These are phyloP conservation scores for Colletotrichum cereale DNA, from an alignment of 2,329 filamentous ascomycete genomes.

Conservation along the genomic window DNA sequence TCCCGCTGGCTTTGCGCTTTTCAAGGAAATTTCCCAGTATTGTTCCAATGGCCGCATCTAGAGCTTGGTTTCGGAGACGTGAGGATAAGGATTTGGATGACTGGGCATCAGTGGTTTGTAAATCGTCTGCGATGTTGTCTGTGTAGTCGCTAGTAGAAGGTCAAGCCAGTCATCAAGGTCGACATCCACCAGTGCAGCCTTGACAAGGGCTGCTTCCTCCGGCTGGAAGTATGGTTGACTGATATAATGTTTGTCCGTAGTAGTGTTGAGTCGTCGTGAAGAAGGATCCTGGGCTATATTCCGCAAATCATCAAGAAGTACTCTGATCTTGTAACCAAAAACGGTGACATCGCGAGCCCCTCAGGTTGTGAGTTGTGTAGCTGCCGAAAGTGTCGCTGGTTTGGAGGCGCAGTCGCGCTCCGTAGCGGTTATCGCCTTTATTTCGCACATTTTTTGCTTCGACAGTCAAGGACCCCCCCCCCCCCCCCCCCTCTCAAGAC, in stretches of 20 bases:
- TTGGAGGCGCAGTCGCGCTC: neutral
- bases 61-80: neutral
- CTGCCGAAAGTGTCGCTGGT: neutral
- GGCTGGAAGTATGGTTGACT: neutral
- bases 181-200: neutral
- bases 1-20: neutral
- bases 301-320: neutral
- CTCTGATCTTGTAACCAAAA: neutral
- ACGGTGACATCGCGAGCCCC: neutral
- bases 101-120: too few relatives aligned
- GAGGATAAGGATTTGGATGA: neutral
- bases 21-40: neutral
- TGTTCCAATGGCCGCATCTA: neutral
- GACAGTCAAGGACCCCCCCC: too few relatives aligned
- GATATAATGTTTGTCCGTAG: neutral
- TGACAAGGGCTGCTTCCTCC: neutral
- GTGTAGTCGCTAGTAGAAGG: neutral
- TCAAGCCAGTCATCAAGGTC: neutral
- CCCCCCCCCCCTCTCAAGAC: too few relatives aligned
- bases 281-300: neutral
- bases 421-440: neutral
- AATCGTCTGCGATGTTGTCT: neutral
- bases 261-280: neutral
- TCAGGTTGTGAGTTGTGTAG: neutral
- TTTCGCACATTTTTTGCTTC: neutral